These are phyloP conservation scores for Tulasnella sp. DNA, from an alignment of 768 basidiomycete species.

Conservation along the genomic window DNA sequence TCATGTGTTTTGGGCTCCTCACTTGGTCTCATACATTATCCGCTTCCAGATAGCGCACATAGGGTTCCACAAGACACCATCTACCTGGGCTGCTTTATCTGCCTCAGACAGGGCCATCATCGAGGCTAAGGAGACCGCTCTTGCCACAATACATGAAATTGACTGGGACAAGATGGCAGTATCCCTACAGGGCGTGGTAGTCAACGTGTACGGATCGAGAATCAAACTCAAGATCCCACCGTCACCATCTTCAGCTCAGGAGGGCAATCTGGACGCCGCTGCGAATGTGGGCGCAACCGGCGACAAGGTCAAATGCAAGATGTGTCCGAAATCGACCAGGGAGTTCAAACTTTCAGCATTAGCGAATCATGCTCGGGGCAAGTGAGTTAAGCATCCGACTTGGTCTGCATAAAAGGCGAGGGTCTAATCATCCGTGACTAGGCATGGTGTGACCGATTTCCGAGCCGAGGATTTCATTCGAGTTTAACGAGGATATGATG, in stretches of 20 bases:
- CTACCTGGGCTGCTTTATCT: not conserved
- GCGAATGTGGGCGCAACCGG: not conserved
- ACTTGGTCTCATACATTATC: not conserved
- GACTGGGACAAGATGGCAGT: not conserved
- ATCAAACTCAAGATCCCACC: no score
- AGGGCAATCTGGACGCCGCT: not conserved
- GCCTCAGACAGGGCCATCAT: not conserved
- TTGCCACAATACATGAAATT: not conserved
- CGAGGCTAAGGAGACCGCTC: not conserved
- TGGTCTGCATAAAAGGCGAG: no score
- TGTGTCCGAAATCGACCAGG: not conserved
- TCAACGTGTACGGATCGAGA: no score
- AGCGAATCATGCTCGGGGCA: not conserved
- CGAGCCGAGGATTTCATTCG: not conserved
- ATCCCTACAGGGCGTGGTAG: not conserved
- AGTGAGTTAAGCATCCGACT: not conserved
- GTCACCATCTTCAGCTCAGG: not conserved
- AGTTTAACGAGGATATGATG: not conserved
- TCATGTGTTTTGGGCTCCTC: not conserved
- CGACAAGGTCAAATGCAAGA: not conserved
- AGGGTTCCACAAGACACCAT: not conserved
- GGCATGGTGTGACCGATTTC: not conserved
- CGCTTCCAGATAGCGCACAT: not conserved
- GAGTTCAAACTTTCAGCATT: not conserved
- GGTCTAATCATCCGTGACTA: no score